Percentiles rank a stretch among this genome's conserved stretches.
Evolutionary conservation across 2,329 filamentous ascomycete species (phyloP).

Genomic region (Pyrenochaeta sp.): DNA sequence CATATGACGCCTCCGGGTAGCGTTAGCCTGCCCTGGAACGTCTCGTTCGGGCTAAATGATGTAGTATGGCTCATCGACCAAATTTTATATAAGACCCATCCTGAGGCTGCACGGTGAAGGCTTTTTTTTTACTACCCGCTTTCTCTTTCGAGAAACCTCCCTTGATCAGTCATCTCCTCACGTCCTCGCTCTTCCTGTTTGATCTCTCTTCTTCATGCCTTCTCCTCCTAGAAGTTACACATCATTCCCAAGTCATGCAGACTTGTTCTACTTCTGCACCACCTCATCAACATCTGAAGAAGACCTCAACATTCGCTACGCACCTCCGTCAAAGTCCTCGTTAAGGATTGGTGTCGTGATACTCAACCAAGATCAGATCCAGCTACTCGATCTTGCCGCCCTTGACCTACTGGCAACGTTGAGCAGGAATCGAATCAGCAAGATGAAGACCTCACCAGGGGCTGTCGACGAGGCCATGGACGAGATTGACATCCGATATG

Average conservation of each 20-base stretch:
- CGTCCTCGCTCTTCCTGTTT: neutral
- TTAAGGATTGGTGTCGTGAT: slow-evolving; percentile 45
- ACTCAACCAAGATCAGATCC: slow-evolving; percentile 37
- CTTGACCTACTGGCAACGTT: slow-evolving; percentile 46
- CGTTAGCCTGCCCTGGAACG: slow-evolving; percentile 14
- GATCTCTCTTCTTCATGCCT: slow-evolving; percentile 33
- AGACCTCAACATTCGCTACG: slow-evolving; percentile 43
- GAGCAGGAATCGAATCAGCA: slow-evolving; percentile 36
- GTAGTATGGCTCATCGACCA: slow-evolving; percentile 11
- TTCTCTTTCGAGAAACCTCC: neutral
- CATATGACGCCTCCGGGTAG: slow-evolving; percentile 33
- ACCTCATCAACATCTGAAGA: slow-evolving; percentile 45
- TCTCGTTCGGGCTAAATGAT: slow-evolving; percentile 14
- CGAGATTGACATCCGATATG: slow-evolving; percentile 48
- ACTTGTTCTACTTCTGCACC: slow-evolving; percentile 49
- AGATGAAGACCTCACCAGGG: slow-evolving; percentile 28
- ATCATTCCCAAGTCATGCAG: slow-evolving; percentile 44
- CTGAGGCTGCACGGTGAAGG: slow-evolving; percentile 24
- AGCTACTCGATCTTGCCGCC: slow-evolving; percentile 44
- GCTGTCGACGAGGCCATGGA: slow-evolving; percentile 44
- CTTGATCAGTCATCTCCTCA: neutral
- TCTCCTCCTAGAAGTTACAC: slow-evolving; percentile 44
- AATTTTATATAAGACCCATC: slow-evolving; percentile 33
- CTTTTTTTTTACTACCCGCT: slow-evolving; percentile 14
- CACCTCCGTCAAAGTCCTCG: slow-evolving; percentile 45